Percentiles rank a stretch among this genome's conserved stretches.
phyloP scores from a whole-genome alignment of 306 rosid genomes.

The Quillaja saponaria region DNA sequence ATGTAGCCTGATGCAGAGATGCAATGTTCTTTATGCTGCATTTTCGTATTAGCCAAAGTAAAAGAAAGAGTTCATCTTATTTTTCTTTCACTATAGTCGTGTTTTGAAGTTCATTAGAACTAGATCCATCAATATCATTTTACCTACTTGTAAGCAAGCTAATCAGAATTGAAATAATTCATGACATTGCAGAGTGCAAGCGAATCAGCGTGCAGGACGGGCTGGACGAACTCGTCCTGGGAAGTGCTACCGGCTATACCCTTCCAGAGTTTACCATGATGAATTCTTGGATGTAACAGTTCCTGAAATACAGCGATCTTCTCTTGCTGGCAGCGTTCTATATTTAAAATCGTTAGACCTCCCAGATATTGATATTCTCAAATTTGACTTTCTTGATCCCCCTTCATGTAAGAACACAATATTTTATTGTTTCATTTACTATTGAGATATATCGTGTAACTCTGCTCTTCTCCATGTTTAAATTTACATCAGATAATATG shows the following conservation, averaged over 20 bases:
- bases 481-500: neutral
- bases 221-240: constrained; percentile 98
- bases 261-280: constrained; percentile 63
- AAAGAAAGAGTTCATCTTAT: neutral
- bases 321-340: constrained; percentile 92
- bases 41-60: no score
- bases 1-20: constrained; percentile 22
- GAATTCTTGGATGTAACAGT: constrained; percentile 84
- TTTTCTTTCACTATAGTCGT: neutral
- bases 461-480: neutral
- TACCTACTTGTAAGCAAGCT: neutral
- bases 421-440: constrained; percentile 3
- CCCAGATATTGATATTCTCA: constrained; percentile 86
- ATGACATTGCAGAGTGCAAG: constrained; percentile 77
- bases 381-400: constrained; percentile 89
- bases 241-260: constrained; percentile 89
- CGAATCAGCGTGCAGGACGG: constrained; percentile 93
- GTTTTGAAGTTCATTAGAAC: neutral
- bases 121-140: constrained; percentile 15
- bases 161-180: no score
- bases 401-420: constrained; percentile 61
- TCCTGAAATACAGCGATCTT: constrained; percentile 95
- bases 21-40: constrained; percentile 1
- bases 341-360: constrained; percentile 96
- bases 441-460: neutral